Base-by-base conservation (phyloP, 441 rosid species). In the Euphorbia neoarborescens region DNA sequence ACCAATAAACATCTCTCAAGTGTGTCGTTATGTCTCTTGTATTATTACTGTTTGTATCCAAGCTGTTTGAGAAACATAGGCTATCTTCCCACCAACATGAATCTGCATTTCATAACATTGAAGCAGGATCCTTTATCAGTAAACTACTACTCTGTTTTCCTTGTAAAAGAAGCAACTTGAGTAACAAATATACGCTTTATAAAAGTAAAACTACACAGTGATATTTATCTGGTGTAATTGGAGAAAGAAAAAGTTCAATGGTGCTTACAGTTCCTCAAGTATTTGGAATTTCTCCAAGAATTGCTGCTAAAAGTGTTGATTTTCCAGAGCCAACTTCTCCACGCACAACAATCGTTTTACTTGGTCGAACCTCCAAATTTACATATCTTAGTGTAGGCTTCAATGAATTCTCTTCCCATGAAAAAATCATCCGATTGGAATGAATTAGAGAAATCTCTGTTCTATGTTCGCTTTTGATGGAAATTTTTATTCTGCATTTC, bases 241-340 rank as follows among this genome's bases (percentile, higher is more conserved):
- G 28, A 32, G 38, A 73, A 35, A 63, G n/a, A 24, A 72, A 44
- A 54, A 24, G 58, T 66, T 34, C 17, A 54, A 54, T 58, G 44
- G 51, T 13, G 78, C 96, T 81, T 82, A 91, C 99, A 4, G 80
- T 77, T 87, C 99, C 99, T 48, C 74, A 73, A 11, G 83, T 83
- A 72, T 76, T 79, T 48, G 96, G 88, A 72, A 89, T 88, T 84
- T 91, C 99, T 70, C 97, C 96, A 30, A 91, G 96, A 81, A 94
- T 88, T 15, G 99, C 89, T 34, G 97, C 88, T 67, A 94, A 68
- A 72, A 94, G 86, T 57, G 97, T 91, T 11, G 99, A 94, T 79
- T 94, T 94, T 3, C 99, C 99, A 0, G 97, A 94, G 72, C 97
- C 99, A 75, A 94, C 99, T 84, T 94, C 97, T 67, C 99, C 99